A percentile compares a stretch with the other conserved stretches of the same genome.
These are phyloP conservation scores for Coniferiporia weirii DNA, from an alignment of 1,284 basidiomycete species.

Conservation along the genomic window DNA sequence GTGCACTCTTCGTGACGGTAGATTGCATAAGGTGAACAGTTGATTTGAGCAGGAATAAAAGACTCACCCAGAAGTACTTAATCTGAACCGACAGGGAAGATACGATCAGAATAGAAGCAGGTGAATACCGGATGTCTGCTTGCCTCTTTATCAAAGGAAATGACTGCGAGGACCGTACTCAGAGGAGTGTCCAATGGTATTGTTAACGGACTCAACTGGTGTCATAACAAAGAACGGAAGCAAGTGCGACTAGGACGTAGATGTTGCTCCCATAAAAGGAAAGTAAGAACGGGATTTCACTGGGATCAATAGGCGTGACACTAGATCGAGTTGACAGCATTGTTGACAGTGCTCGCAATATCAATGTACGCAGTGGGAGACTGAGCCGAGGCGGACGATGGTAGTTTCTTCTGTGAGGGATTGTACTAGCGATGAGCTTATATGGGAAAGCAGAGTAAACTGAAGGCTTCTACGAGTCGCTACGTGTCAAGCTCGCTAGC, in stretches of 20 bases:
- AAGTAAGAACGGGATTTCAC: neutral
- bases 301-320: neutral
- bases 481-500: no score
- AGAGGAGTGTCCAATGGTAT: neutral
- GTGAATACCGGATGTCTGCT: neutral
- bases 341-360: no score
- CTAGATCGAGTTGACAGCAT: constrained; percentile 18
- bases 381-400: no score
- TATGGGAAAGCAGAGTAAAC: no score
- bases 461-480: no score
- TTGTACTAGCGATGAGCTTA: no score
- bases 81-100: neutral
- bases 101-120: neutral
- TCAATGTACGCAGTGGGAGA: no score
- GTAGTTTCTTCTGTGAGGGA: no score
- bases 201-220: neutral
- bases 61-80: constrained; percentile 8
- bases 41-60: no score
- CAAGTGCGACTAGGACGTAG: neutral
- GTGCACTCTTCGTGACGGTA: neutral
- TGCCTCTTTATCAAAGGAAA: constrained; percentile 2
- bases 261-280: neutral
- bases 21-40: neutral
- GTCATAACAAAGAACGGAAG: neutral
- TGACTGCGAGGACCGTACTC: neutral